These are phyloP conservation scores for Ophiosphaerella narmari DNA, from an alignment of 2,329 filamentous ascomycete species.

Conservation along the genomic window DNA sequence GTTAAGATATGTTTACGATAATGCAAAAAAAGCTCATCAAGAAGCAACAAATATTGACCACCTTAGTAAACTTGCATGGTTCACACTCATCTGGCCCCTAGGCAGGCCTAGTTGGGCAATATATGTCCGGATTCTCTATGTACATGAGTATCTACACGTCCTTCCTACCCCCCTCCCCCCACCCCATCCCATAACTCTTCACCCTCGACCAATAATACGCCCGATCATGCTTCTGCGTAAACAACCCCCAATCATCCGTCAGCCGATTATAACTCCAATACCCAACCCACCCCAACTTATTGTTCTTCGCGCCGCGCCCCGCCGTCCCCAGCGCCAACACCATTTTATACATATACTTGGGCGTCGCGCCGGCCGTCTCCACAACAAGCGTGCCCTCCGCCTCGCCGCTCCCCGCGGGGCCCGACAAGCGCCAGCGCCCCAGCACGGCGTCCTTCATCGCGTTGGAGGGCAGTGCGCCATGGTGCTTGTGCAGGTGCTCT, in stretches of 20 bases:
- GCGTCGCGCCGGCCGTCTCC: constrained; percentile 81
- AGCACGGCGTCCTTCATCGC: constrained; percentile 71
- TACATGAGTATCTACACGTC: background rate
- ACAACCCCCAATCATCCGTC: constrained; percentile 89
- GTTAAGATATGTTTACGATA: constrained; percentile 37
- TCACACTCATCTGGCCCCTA: background rate
- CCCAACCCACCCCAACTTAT: constrained; percentile 84
- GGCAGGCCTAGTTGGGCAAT: background rate
- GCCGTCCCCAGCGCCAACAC: constrained; percentile 72
- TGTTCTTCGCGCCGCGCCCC: constrained; percentile 69
- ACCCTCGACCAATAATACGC: constrained; percentile 67
- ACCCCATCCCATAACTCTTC: constrained; percentile 59
- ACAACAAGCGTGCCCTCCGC: constrained; percentile 62
- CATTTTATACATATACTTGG: constrained; percentile 85
- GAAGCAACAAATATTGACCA: background rate
- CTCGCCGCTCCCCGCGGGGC: constrained; percentile 43
- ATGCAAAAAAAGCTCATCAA: constrained; percentile 25
- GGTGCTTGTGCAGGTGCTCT: constrained; percentile 62
- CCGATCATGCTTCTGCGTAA: constrained; percentile 66
- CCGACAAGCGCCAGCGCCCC: constrained; percentile 69
- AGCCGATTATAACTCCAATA: constrained; percentile 90
- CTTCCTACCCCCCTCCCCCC: constrained; percentile 25
- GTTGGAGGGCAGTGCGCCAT: constrained; percentile 49
- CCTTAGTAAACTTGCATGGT: background rate
- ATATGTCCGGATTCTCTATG: background rate